Percentiles rank a stretch among this genome's conserved stretches.
phyloP scores from a whole-genome alignment of 2,329 filamentous ascomycete genomes.

The Colletotrichum agaves region DNA sequence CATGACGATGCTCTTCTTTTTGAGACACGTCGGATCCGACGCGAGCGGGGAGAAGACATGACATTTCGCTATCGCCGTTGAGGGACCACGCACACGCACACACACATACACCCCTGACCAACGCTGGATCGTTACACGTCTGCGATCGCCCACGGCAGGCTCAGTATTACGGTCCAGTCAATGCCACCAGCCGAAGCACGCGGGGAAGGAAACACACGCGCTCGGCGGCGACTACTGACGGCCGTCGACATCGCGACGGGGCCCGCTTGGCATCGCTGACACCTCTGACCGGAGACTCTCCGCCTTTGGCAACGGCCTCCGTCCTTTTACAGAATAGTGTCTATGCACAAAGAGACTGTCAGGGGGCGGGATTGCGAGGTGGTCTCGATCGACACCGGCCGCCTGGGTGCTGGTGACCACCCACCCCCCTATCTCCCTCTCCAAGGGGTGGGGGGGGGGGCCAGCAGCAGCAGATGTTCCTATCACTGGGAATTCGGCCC shows the following conservation, averaged over 20 bases:
- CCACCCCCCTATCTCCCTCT: slow-evolving; percentile 23
- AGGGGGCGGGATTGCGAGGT: slow-evolving; percentile 21
- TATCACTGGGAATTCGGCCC: slow-evolving; percentile 13
- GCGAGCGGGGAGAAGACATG: not conserved
- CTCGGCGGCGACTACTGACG: slow-evolving; percentile 4
- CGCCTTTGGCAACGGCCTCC: not conserved
- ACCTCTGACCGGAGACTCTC: too few relatives aligned
- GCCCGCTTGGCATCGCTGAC: not conserved
- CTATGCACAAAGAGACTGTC: slow-evolving; percentile 11
- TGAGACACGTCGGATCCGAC: slow-evolving; percentile 27
- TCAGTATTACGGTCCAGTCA: not conserved
- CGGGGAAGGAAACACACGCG: not conserved
- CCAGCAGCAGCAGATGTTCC: not conserved
- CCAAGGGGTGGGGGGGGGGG: not conserved
- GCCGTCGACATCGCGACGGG: not conserved
- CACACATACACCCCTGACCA: not conserved
- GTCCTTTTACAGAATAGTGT: not conserved
- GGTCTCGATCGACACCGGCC: slow-evolving; percentile 34
- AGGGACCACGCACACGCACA: not conserved
- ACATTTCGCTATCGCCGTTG: slow-evolving; percentile 12
- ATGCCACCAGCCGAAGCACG: not conserved
- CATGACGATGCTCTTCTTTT: not conserved
- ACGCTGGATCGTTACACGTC: slow-evolving; percentile 14
- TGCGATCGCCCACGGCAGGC: slow-evolving; percentile 16
- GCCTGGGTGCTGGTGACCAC: slow-evolving; percentile 29